phyloP scores from a whole-genome alignment of 179 eudicot species.

The Silene coronaria region DNA sequence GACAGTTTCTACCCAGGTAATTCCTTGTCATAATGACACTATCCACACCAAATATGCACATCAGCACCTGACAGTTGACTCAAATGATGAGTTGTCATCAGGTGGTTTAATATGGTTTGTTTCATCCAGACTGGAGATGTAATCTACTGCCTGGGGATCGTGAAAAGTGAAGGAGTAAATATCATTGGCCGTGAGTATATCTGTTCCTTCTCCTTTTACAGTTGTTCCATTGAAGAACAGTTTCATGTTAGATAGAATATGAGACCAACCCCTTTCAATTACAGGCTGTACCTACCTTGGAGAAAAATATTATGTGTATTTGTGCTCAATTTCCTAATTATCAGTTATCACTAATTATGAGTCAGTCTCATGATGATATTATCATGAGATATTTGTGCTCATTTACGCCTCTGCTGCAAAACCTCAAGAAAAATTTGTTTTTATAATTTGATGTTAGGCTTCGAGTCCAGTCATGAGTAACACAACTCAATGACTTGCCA shows the following conservation, averaged over 20 bases:
- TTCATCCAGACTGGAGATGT: conserved; percentile 32
- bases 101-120: conserved; percentile 1
- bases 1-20: conserved; percentile 36
- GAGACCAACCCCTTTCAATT: background rate
- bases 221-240: background rate
- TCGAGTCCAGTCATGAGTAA: background rate
- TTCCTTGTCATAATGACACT: conserved; percentile 44
- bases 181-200: conserved; percentile 80
- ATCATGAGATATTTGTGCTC: too few relatives aligned
- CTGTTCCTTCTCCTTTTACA: background rate
- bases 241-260: background rate
- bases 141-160: conserved; percentile 65
- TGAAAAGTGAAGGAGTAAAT: conserved; percentile 54
- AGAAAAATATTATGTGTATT: too few relatives aligned
- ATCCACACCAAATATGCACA: conserved; percentile 38
- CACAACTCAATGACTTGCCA: background rate
- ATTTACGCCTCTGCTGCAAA: background rate
- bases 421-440: background rate
- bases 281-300: background rate
- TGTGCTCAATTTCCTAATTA: too few relatives aligned
- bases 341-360: too few relatives aligned
- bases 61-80: conserved; percentile 38
- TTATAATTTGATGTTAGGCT: background rate
- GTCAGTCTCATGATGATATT: too few relatives aligned
- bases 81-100: background rate